Evolutionary conservation across 1,284 basidiomycete species (phyloP).

Genomic region (Irpex sp.): DNA sequence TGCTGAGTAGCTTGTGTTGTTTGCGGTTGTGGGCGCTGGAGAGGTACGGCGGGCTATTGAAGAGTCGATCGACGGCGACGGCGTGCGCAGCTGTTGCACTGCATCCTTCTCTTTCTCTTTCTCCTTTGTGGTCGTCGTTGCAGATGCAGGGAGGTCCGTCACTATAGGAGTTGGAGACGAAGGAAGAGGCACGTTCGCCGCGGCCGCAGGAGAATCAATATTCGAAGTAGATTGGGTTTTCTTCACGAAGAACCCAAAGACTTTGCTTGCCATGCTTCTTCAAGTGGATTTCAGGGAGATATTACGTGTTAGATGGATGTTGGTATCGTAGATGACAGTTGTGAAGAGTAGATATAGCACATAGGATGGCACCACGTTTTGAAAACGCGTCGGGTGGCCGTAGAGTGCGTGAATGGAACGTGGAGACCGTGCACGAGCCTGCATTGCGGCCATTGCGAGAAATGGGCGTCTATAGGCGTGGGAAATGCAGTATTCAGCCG

Average conservation of each 20-base stretch:
- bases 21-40: constrained; percentile 17
- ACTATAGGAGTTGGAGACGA: constrained; percentile 4
- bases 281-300: neutral
- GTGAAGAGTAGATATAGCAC: constrained; percentile 1
- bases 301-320: neutral
- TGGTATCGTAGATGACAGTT: neutral
- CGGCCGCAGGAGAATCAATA: constrained; percentile 9
- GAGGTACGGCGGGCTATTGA: constrained; percentile 26
- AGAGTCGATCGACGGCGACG: constrained; percentile 45
- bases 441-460: neutral
- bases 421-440: neutral
- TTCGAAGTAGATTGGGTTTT: constrained; percentile 19
- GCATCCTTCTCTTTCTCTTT: neutral
- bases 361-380: neutral
- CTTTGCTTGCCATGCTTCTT: constrained; percentile 29
- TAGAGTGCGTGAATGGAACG: neutral
- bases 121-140: neutral
- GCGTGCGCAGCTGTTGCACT: constrained; percentile 34
- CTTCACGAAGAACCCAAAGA: constrained; percentile 49
- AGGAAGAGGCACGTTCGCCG: constrained; percentile 9
- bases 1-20: neutral
- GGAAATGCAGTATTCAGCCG: too few species aligned
- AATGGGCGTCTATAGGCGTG: neutral
- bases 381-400: neutral
- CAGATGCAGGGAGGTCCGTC: neutral